phyloP scores from a whole-genome alignment of 495 filamentous ascomycete genomes.

The Aspergillus steynii region DNA sequence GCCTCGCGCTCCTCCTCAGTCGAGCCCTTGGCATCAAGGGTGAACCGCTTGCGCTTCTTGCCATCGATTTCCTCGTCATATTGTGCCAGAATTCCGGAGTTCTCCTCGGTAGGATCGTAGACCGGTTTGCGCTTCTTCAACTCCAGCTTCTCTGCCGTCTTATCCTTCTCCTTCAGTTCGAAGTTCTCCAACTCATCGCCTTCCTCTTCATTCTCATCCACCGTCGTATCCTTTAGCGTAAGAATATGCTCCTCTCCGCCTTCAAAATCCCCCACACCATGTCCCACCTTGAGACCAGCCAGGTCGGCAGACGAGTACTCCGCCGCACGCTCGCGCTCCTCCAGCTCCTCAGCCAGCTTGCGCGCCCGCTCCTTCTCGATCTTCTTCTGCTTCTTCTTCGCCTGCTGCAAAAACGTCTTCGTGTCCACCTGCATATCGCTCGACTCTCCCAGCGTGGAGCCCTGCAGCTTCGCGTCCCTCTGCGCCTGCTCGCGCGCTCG shows the following conservation, averaged over 20 bases:
- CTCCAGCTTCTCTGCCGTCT: conserved; percentile 71
- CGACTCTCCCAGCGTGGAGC: conserved; percentile 73
- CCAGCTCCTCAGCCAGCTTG: conserved; percentile 74
- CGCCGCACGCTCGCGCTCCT: conserved; percentile 56
- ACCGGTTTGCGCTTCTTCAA: conserved; percentile 89
- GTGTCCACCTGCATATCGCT: conserved; percentile 69
- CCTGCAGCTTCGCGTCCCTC: conserved; percentile 71
- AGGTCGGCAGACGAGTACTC: conserved; percentile 80
- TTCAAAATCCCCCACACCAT: conserved; percentile 75
- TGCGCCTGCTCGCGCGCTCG: conserved; percentile 83
- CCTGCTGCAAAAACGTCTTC: conserved; percentile 76
- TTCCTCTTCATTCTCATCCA: conserved; percentile 84
- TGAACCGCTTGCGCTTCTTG: conserved; percentile 88
- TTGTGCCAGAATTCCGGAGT: conserved; percentile 71
- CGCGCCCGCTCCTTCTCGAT: conserved; percentile 72
- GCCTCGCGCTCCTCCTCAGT: conserved; percentile 63
- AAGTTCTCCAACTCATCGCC: conserved; percentile 89
- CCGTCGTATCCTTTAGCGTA: conserved; percentile 84
- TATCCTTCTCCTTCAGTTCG: conserved; percentile 76
- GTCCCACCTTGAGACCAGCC: conserved; percentile 86
- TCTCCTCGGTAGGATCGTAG: conserved; percentile 78
- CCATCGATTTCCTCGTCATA: conserved; percentile 96
- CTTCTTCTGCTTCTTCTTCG: conserved; percentile 90
- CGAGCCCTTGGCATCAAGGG: conserved; percentile 73
- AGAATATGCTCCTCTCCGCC: conserved; percentile 79